Conservation (phyloP, 768 basidiomycete species). For the Tephrocybe sp. region DNA sequence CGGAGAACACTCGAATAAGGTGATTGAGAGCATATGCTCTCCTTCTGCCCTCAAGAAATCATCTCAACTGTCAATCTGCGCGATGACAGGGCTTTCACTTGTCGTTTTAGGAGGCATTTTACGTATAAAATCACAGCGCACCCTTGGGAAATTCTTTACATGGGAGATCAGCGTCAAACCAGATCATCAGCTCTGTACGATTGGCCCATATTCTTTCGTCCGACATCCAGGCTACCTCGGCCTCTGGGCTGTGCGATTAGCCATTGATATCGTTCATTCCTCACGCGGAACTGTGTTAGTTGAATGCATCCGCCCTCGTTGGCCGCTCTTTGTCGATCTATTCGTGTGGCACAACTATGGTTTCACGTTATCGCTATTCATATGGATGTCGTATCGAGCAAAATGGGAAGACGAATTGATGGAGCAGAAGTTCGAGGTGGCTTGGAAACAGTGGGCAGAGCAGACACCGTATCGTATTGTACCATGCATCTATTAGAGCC, state of each 20-base stretch:
- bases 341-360: not conserved
- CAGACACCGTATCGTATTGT: conserved; percentile 10
- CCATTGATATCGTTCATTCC: conserved; percentile 2
- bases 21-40: not conserved
- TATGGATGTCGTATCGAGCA: conserved; percentile 9
- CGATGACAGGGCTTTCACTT: no score
- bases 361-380: not conserved
- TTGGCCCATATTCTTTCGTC: conserved; percentile 8
- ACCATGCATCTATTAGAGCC: not conserved
- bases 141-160: conserved; percentile 8
- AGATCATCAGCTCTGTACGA: conserved; percentile 9
- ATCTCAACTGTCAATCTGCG: no score
- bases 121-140: conserved; percentile 4
- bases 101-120: no score
- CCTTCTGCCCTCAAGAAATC: no score
- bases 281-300: not conserved
- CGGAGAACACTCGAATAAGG: not conserved
- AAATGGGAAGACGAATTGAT: conserved; percentile 12
- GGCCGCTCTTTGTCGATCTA: not conserved
- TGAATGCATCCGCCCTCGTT: conserved; percentile 2
- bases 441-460: conserved; percentile 4
- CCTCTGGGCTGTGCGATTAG: conserved; percentile 1
- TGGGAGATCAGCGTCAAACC: conserved; percentile 12
- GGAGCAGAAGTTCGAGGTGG: conserved; percentile 3
- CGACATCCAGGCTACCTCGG: conserved; percentile 11